Evolutionary conservation across 2,329 filamentous ascomycete genomes (phyloP), one percentile per base, ranked within the genome.

Genomic region (Aspergillus sp.): DNA sequence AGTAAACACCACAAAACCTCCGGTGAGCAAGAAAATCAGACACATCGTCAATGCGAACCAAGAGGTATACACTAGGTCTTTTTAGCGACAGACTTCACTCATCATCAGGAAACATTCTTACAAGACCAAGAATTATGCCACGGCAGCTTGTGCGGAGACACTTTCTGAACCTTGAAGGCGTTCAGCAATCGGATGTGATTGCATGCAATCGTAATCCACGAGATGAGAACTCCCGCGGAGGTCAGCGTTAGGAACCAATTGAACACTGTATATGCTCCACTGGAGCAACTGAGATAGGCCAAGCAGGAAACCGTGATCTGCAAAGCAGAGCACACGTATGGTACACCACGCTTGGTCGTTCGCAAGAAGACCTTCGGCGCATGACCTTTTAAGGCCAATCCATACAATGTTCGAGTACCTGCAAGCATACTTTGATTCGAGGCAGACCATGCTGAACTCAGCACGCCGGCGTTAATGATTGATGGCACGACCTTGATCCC

Each of bases 401-500:
- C 75, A 63, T 82, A 84, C 10, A 85, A 75, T 57, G 80, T 81
- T 61, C 83, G 79, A 6, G 81, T 83, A 11, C 80, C 81, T 2
- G 80, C 78, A 67, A 82, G 81, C 55, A 92, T 78, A 68, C 83
- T 85, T 64, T 88, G 86, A 65, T 92, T 92, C 0, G 84, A 86
- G 0, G 88, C 82, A 0, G 88, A 91, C 76, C 85, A 88, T 0
- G 87, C 89, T 0, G 87, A 89, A 0, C 87, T 90, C 64, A 92
- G 81, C 65, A 93, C 87, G 26, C 92, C 81, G 39, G 89, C 90
- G 71, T 94, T 94, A 75, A 93, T 87, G 56, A 93, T 84, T 6
- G 85, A 86, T 0, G 89, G 87, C 4, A 92, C 83, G 6, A 83
- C 87, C 4, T 79, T 81, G 58, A 92, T 87, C 0, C 87, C 86